These are phyloP conservation scores for Ophiostoma sp. DNA, from an alignment of 2,329 filamentous ascomycete species.

Conservation along the genomic window DNA sequence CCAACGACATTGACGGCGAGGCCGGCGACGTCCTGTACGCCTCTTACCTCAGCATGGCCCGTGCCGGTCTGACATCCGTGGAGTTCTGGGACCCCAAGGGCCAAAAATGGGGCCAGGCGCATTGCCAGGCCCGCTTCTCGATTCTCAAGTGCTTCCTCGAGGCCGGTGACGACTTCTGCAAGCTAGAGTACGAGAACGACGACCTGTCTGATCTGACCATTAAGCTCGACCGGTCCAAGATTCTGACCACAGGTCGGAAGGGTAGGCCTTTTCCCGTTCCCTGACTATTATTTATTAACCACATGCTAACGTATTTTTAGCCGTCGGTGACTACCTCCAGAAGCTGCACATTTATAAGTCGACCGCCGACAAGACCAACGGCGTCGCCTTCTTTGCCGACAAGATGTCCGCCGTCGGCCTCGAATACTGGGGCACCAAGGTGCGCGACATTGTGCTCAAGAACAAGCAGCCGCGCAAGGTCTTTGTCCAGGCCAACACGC, in stretches of 20 bases:
- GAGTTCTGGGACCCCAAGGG: slow-evolving; percentile 95
- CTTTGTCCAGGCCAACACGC: slow-evolving; percentile 92
- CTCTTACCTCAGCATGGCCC: slow-evolving; percentile 89
- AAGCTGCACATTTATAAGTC: slow-evolving; percentile 92
- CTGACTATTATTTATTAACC: background rate
- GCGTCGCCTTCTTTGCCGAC: slow-evolving; percentile 75
- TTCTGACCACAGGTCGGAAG: slow-evolving; percentile 76
- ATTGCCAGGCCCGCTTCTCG: slow-evolving; percentile 88
- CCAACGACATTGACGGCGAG: slow-evolving; percentile 67
- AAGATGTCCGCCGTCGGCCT: slow-evolving; percentile 75
- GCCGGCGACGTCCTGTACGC: slow-evolving; percentile 87
- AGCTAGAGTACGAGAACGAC: slow-evolving; percentile 70
- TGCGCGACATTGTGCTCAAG: slow-evolving; percentile 71
- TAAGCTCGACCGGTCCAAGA: slow-evolving; percentile 80
- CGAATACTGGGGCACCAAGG: slow-evolving; percentile 79
- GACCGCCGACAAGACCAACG: slow-evolving; percentile 77
- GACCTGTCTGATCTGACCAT: slow-evolving; percentile 81
- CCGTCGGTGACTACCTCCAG: slow-evolving; percentile 83
- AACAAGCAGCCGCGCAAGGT: slow-evolving; percentile 85
- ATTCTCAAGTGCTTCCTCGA: slow-evolving; percentile 81
- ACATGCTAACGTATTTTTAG: slow-evolving; percentile 39
- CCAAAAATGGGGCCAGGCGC: slow-evolving; percentile 88
- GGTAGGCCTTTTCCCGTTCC: slow-evolving; percentile 41
- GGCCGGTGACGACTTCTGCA: slow-evolving; percentile 84
- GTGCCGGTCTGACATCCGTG: slow-evolving; percentile 82